Percentiles rank a stretch among this genome's conserved stretches.
Conservation (phyloP, 2,329 filamentous ascomycete genomes). For the Aspergillus aculeatus region DNA sequence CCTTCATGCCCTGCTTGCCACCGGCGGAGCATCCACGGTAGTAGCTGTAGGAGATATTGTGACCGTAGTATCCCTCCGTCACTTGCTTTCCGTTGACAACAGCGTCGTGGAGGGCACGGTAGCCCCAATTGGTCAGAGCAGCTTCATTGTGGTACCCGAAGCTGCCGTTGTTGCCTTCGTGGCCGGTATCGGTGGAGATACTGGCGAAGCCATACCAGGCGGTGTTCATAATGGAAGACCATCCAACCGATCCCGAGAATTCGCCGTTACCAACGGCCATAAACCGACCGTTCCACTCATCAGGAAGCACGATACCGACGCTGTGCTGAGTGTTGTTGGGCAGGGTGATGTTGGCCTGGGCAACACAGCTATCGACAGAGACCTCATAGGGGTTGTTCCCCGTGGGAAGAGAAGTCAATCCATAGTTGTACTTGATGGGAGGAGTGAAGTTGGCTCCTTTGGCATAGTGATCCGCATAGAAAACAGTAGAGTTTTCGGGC, state of each 20-base stretch:
- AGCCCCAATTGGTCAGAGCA: slow-evolving; percentile 39
- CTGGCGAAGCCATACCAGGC: slow-evolving; percentile 7
- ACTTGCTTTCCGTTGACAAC: slow-evolving; percentile 51
- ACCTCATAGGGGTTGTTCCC: slow-evolving; percentile 3
- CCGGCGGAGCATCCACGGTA: slow-evolving; percentile 58
- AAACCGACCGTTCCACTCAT: slow-evolving; percentile 5
- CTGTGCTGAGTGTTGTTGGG: slow-evolving; percentile 9
- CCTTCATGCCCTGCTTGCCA: slow-evolving; percentile 58
- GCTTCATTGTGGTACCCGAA: slow-evolving; percentile 8
- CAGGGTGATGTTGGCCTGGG: slow-evolving; percentile 7
- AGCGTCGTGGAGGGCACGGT: slow-evolving; percentile 49
- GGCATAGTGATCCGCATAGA: slow-evolving; percentile 1
- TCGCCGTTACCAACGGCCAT: slow-evolving; percentile 6
- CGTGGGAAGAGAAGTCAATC: background rate
- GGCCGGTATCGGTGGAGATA: slow-evolving; percentile 5
- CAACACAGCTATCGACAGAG: slow-evolving; percentile 1
- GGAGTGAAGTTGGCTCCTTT: slow-evolving; percentile 6
- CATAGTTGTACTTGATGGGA: slow-evolving; percentile 3
- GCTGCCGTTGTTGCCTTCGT: slow-evolving; percentile 7
- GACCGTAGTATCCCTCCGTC: slow-evolving; percentile 50
- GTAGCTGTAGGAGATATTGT: slow-evolving; percentile 41
- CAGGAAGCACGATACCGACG: background rate
- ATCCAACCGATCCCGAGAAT: slow-evolving; percentile 3
- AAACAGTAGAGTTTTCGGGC: slow-evolving; percentile 2
- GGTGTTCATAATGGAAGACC: slow-evolving; percentile 8